A percentile compares a stretch with the other conserved stretches of the same genome.
Conservation (phyloP, 495 filamentous ascomycete genomes). For the Penicillium robsamsonii region DNA sequence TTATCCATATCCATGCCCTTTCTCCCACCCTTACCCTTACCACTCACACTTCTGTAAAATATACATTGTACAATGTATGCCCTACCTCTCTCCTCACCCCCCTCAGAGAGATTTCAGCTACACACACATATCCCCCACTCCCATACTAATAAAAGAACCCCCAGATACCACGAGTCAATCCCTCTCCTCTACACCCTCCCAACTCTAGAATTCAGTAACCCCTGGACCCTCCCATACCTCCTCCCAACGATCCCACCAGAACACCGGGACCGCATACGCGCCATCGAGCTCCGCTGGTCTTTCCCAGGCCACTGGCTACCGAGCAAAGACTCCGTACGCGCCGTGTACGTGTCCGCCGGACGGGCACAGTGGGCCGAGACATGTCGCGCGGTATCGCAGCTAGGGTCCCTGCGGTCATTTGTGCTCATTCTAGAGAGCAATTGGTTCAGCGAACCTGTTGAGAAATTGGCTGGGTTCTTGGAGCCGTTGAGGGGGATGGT, state of each 20-base stretch:
- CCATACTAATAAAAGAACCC: neutral
- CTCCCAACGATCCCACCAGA: slow-evolving; percentile 37
- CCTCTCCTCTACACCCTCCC: slow-evolving; percentile 40
- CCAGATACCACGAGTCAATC: slow-evolving; percentile 42
- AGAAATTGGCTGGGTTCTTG: slow-evolving; percentile 42
- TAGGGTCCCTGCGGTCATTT: slow-evolving; percentile 34
- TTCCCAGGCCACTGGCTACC: slow-evolving; percentile 49
- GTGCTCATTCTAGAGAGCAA: slow-evolving; percentile 36
- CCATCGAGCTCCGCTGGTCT: slow-evolving; percentile 45
- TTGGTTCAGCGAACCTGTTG: slow-evolving; percentile 46
- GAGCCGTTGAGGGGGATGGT: slow-evolving; percentile 37
- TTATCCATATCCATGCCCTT: neutral
- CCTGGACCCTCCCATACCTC: slow-evolving; percentile 47
- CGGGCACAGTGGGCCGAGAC: slow-evolving; percentile 46
- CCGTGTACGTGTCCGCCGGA: slow-evolving; percentile 43
- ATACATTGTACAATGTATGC: neutral
- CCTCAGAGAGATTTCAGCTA: neutral
- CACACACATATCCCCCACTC: neutral
- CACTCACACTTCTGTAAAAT: neutral
- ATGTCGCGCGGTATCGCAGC: slow-evolving; percentile 29
- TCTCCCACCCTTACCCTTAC: neutral
- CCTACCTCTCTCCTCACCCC: neutral
- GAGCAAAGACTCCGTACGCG: slow-evolving; percentile 46
- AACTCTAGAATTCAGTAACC: slow-evolving; percentile 48
- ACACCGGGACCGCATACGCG: slow-evolving; percentile 36